phyloP scores from a whole-genome alignment of 2,329 filamentous ascomycete genomes.

The Claviceps paspali region DNA sequence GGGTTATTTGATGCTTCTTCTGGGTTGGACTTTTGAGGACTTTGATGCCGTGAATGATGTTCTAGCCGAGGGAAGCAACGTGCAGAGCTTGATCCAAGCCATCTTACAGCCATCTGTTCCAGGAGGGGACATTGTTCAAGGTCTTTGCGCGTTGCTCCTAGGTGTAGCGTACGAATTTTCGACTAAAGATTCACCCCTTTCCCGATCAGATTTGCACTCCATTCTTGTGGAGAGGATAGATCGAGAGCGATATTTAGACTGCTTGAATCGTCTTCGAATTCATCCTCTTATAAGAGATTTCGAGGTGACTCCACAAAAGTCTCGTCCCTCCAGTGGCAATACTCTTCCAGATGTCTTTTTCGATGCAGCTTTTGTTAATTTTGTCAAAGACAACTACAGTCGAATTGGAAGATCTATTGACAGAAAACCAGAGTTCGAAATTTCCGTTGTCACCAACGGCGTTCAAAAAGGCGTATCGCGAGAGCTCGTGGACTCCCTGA shows the following conservation, averaged over 20 bases:
- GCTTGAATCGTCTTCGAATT: conserved; percentile 60
- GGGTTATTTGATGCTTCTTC: conserved; percentile 78
- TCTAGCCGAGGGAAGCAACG: conserved; percentile 75
- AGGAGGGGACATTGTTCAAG: conserved; percentile 56
- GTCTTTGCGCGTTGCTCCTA: conserved; percentile 69
- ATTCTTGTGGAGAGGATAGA: conserved; percentile 64
- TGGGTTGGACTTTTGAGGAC: conserved; percentile 85
- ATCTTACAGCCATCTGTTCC: conserved; percentile 43
- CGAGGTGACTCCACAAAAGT: conserved; percentile 64
- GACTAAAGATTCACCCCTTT: conserved; percentile 87
- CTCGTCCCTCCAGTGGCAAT: conserved; percentile 29
- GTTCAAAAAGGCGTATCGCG: conserved; percentile 84
- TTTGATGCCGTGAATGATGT: conserved; percentile 86
- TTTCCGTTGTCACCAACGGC: conserved; percentile 64
- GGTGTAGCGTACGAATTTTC: conserved; percentile 94
- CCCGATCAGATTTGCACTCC: conserved; percentile 64
- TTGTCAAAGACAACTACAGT: conserved; percentile 91
- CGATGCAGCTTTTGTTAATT: conserved; percentile 75
- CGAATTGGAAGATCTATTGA: conserved; percentile 74
- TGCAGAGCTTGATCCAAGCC: conserved; percentile 71
- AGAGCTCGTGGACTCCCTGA: conserved; percentile 75
- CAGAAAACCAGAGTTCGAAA: conserved; percentile 75
- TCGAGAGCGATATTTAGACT: conserved; percentile 75
- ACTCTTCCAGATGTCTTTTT: conserved; percentile 70
- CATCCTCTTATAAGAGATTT: conserved; percentile 75